A percentile compares a stretch with the other conserved stretches of the same genome.
These are phyloP conservation scores for Rhododendron ovatum DNA, from an alignment of 148 eudicot species.

Conservation along the genomic window DNA sequence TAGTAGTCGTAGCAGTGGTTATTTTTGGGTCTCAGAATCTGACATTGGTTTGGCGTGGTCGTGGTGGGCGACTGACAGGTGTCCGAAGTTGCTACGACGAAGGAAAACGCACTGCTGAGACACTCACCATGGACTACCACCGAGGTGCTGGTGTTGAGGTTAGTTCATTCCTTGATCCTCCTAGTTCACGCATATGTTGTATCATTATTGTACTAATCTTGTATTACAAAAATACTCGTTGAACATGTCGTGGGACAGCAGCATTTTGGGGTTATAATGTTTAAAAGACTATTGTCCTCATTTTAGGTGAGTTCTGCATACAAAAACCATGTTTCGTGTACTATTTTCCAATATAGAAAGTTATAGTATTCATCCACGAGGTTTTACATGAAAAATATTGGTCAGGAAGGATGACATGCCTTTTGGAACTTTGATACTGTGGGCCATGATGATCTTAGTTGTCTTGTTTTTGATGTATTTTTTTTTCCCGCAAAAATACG, in stretches of 20 bases:
- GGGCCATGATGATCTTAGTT: not conserved
- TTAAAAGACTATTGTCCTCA: not conserved
- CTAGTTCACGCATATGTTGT: not conserved
- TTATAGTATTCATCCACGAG: not conserved
- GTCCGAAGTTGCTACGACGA: slow-evolving; percentile 98
- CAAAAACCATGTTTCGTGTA: not conserved
- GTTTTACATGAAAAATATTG: not conserved
- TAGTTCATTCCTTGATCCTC: not conserved
- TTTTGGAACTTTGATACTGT: not conserved
- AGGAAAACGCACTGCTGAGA: slow-evolving; percentile 95
- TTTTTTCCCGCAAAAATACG: not conserved
- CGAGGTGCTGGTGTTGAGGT: slow-evolving; percentile 99
- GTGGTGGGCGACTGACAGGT: slow-evolving; percentile 42
- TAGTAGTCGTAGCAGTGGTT: not conserved
- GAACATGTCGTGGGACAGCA: not conserved
- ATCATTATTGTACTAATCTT: not conserved
- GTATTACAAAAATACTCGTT: not conserved
- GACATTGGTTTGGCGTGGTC: not conserved
- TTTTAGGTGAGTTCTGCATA: not conserved
- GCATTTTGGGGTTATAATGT: not conserved
- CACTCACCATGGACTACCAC: slow-evolving; percentile 97
- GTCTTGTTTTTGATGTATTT: not conserved
- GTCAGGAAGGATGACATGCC: not conserved
- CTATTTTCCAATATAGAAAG: not conserved
- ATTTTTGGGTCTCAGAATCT: not conserved